Evolutionary conservation across 108 stramenopile genomes (phyloP), one percentile per base, ranked within the genome.

Genomic region (Cyclotella cryptica): DNA sequence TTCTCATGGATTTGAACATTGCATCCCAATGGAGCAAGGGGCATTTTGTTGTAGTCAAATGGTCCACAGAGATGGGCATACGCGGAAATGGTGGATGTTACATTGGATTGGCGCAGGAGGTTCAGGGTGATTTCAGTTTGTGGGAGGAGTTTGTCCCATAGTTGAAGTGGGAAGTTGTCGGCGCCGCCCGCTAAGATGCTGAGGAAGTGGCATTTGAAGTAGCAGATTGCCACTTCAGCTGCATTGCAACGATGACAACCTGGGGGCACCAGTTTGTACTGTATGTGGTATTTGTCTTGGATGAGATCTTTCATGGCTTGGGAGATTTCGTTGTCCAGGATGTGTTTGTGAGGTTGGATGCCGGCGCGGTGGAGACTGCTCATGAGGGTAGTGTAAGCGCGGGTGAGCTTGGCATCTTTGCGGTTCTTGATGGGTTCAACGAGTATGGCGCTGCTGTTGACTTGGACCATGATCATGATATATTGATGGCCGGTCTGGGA

Each of bases 171-270:
- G 12, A n/a, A 72, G n/a, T 74, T 3, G 10, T 40, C 1, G 13
- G 4, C 57, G 19, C 47, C 60, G 41, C 52, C 29, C 64, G 59
- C 47, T 29, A 86, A 60, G 55, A 55, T 62, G 10, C 81, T 67
- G 30, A 85, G 66, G 58, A 86, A 82, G 42, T 86, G 85, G 24
- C 73, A 69, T 47, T 78, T 72, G 54, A 78, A 86, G 26, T 80
- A 82, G 12, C 53, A 72, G 19, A 86, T 86, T 1, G 71, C 57
- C 4, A 51, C 18, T 59, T 71, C 27, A 27, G 71, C 71, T 10
- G 71, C 53, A 30, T 74, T 74, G 24, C 53, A 30, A 19, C 26
- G 18, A 62, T 72, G 71, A 5, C n/a, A 21, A 3, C 40, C 19
- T 19, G 71, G 71, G 12, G 22, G 5, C n/a, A 6, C 58, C 7